phyloP scores from a whole-genome alignment of 345 rosid species.

The Aquilaria sinensis region DNA sequence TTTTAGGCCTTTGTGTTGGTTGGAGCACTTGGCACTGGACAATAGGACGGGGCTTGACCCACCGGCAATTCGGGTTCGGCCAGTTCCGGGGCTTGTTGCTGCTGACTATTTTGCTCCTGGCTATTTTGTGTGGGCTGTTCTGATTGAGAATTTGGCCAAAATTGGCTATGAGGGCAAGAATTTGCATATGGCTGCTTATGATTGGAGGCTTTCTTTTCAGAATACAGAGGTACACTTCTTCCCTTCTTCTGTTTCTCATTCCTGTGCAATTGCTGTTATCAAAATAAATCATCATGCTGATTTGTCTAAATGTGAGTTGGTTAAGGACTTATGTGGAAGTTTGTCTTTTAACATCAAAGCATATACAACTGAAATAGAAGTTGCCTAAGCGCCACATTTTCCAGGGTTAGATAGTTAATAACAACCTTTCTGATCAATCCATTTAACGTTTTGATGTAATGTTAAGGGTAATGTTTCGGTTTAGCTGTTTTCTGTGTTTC shows the following conservation, averaged over 20 bases:
- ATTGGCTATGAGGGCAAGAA: constrained; percentile 79
- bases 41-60: constrained; percentile 79
- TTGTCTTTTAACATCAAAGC: no score
- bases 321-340: not conserved
- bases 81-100: constrained; percentile 52
- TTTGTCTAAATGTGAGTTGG: not conserved
- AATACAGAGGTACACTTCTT: constrained; percentile 45
- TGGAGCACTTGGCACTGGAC: constrained; percentile 67
- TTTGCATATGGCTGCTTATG: constrained; percentile 61
- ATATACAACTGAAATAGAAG: no score
- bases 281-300: not conserved
- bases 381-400: no score
- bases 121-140: constrained; percentile 68
- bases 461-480: no score
- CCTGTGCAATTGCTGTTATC: not conserved
- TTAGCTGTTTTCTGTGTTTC: no score
- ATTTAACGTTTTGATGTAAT: no score
- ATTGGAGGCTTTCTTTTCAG: constrained; percentile 65
- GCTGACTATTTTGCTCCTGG: constrained; percentile 57
- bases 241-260: constrained; percentile 5
- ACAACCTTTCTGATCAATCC: no score
- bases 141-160: constrained; percentile 68
- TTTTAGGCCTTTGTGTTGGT: constrained; percentile 63
- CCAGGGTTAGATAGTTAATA: no score
- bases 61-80: constrained; percentile 54